These are phyloP conservation scores for Apiospora pterosperma DNA, from an alignment of 2,329 filamentous ascomycete species.

Conservation along the genomic window DNA sequence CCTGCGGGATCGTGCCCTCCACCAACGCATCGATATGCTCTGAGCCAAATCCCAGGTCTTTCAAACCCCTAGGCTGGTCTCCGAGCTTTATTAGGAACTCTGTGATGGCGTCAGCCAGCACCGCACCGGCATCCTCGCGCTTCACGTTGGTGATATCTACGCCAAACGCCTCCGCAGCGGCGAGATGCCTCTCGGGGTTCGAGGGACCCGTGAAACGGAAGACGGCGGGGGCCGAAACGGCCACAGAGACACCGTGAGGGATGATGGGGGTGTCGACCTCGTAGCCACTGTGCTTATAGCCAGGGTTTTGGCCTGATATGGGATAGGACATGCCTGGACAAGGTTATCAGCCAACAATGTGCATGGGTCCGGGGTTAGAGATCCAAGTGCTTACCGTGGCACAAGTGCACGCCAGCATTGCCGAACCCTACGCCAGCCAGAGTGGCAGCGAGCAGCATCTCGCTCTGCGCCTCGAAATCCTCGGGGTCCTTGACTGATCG, in stretches of 20 bases:
- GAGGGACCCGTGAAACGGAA: slow-evolving; percentile 90
- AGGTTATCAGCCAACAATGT: slow-evolving; percentile 6
- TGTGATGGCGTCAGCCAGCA: slow-evolving; percentile 77
- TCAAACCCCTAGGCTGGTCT: slow-evolving; percentile 85
- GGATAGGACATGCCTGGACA: slow-evolving; percentile 85
- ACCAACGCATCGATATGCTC: slow-evolving; percentile 80
- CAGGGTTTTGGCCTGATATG: slow-evolving; percentile 90
- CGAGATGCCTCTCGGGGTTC: slow-evolving; percentile 88
- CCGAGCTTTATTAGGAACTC: slow-evolving; percentile 80
- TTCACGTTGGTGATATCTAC: slow-evolving; percentile 87
- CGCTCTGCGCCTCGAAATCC: slow-evolving; percentile 85
- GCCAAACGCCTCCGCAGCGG: slow-evolving; percentile 85
- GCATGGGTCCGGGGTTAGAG: not conserved
- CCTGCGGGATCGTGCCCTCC: slow-evolving; percentile 92
- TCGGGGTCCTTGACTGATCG: slow-evolving; percentile 84
- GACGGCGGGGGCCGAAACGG: slow-evolving; percentile 87
- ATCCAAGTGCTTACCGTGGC: slow-evolving; percentile 46
- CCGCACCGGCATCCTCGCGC: slow-evolving; percentile 82
- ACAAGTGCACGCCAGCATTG: slow-evolving; percentile 89
- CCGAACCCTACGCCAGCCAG: slow-evolving; percentile 95
- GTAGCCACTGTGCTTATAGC: slow-evolving; percentile 88
- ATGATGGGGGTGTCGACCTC: slow-evolving; percentile 74
- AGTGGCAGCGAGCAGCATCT: slow-evolving; percentile 95
- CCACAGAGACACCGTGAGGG: slow-evolving; percentile 92
- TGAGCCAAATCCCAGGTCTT: slow-evolving; percentile 73